A percentile compares a stretch with the other conserved stretches of the same genome.
Evolutionary conservation across 345 rosid species (phyloP).

Genomic region (Gossypium herbaceum): DNA sequence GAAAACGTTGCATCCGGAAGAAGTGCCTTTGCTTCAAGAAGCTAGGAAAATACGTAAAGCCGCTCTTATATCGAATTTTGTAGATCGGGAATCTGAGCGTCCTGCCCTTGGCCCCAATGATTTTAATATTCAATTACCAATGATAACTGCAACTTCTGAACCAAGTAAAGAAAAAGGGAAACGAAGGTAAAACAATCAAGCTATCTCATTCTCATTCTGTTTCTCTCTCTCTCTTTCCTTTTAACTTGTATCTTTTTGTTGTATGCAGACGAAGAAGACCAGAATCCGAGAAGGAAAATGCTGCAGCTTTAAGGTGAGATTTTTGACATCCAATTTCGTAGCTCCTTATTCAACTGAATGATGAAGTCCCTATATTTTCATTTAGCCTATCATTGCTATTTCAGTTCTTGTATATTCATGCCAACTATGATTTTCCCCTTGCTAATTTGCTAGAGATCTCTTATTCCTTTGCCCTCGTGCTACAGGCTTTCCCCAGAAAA

Average conservation of each 20-base stretch:
- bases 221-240: not conserved
- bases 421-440: not conserved
- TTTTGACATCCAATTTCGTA: not conserved
- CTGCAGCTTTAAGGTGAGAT: constrained; percentile 26
- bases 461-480: not conserved
- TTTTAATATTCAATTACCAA: constrained; percentile 37
- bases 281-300: constrained; percentile 25
- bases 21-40: constrained; percentile 52
- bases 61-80: constrained; percentile 68
- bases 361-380: not conserved
- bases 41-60: constrained; percentile 50
- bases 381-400: not conserved
- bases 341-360: not conserved
- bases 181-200: constrained; percentile 38
- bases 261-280: constrained; percentile 29
- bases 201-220: not conserved
- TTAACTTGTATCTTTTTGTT: not conserved
- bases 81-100: constrained; percentile 79
- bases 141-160: constrained; percentile 29
- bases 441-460: constrained; percentile 5
- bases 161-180: constrained; percentile 39
- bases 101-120: constrained; percentile 59
- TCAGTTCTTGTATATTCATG: constrained; percentile 6
- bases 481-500: constrained; percentile 27
- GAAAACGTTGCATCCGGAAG: constrained; percentile 62